Conservation (phyloP, 305 asterid species). For the Fraxinus dipetala region DNA sequence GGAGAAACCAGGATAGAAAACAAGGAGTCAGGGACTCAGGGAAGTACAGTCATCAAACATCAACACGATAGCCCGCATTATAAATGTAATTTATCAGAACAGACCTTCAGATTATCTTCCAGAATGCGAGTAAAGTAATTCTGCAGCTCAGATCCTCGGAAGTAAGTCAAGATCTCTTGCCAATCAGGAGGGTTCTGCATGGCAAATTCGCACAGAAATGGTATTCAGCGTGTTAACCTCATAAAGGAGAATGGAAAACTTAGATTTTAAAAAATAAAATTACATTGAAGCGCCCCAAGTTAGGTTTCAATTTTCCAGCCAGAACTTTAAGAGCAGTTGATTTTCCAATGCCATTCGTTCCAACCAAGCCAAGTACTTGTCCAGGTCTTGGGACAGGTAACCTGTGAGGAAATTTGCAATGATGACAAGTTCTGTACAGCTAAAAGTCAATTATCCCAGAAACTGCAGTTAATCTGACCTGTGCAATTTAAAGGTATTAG, state of each 20-base stretch:
- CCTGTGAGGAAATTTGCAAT: slow-evolving; percentile 35
- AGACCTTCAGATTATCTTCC: slow-evolving; percentile 92
- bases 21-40: neutral
- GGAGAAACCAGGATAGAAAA: neutral
- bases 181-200: slow-evolving; percentile 96
- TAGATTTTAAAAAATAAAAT: slow-evolving; percentile 14
- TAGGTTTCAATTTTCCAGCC: slow-evolving; percentile 97
- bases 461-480: slow-evolving; percentile 47
- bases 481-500: slow-evolving; percentile 89
- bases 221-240: slow-evolving; percentile 24
- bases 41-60: neutral
- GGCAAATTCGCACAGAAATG: slow-evolving; percentile 19
- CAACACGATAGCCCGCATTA: neutral
- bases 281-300: slow-evolving; percentile 88
- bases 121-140: slow-evolving; percentile 91
- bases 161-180: slow-evolving; percentile 94
- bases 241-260: neutral
- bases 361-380: slow-evolving; percentile 99
- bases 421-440: slow-evolving; percentile 11
- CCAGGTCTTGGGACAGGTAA: slow-evolving; percentile 97
- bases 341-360: slow-evolving; percentile 96
- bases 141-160: slow-evolving; percentile 95
- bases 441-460: slow-evolving; percentile 1
- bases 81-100: slow-evolving; percentile 11
- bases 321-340: slow-evolving; percentile 89